A percentile compares a stretch with the other conserved stretches of the same genome.
These are phyloP conservation scores for Cercospora sp. DNA, from an alignment of 2,329 filamentous ascomycete genomes.

Conservation along the genomic window DNA sequence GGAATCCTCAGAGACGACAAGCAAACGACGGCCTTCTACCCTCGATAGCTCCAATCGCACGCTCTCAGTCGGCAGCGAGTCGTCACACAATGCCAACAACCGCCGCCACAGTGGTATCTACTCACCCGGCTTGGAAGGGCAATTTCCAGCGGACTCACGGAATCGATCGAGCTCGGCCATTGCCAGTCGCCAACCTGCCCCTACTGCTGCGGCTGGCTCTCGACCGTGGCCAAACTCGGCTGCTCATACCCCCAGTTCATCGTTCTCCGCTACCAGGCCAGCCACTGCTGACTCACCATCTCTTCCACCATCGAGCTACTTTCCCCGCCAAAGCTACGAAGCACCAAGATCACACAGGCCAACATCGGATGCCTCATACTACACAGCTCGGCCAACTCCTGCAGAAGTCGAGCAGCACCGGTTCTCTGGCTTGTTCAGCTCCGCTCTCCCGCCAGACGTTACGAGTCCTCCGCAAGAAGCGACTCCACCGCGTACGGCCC, in stretches of 20 bases:
- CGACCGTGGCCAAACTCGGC: constrained; percentile 38
- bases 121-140: constrained; percentile 38
- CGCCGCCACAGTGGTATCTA: constrained; percentile 66
- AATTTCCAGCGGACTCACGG: constrained; percentile 36
- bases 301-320: constrained; percentile 21
- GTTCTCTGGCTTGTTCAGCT: constrained; percentile 38
- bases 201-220: constrained; percentile 42
- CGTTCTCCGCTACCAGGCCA: constrained; percentile 39
- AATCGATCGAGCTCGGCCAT: constrained; percentile 58
- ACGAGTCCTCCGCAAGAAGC: constrained; percentile 13
- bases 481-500: constrained; percentile 23
- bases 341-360: constrained; percentile 31
- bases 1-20: constrained; percentile 39
- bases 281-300: constrained; percentile 37
- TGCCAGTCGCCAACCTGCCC: constrained; percentile 45
- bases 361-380: constrained; percentile 36
- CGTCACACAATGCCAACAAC: constrained; percentile 37
- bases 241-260: constrained; percentile 51
- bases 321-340: constrained; percentile 32
- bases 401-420: constrained; percentile 27
- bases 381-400: constrained; percentile 32
- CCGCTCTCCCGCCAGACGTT: constrained; percentile 36
- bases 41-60: constrained; percentile 44
- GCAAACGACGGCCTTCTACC: constrained; percentile 40
- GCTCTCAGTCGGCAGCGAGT: constrained; percentile 39